These are phyloP conservation scores for Trifolium repens DNA, from an alignment of 306 rosid species.

Conservation along the genomic window DNA sequence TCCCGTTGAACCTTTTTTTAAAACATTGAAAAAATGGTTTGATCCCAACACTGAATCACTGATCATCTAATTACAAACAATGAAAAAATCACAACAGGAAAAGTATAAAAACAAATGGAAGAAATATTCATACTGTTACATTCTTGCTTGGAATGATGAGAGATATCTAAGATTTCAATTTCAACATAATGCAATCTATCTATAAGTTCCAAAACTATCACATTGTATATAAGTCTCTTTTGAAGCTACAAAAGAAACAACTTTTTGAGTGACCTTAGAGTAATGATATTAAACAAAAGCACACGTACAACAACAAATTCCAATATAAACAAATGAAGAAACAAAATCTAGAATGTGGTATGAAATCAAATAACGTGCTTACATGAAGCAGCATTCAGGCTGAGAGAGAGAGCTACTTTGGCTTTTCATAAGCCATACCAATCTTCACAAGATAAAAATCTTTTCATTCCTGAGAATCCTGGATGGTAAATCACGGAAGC, in stretches of 20 bases:
- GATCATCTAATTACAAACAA: slow-evolving; percentile 33
- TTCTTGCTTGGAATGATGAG: neutral
- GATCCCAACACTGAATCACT: slow-evolving; percentile 1
- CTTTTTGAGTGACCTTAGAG: slow-evolving; percentile 47
- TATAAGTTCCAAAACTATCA: slow-evolving; percentile 53
- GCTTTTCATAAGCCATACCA: slow-evolving; percentile 48
- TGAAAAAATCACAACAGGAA: neutral
- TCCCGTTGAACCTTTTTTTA: too few relatives aligned
- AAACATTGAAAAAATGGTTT: too few relatives aligned
- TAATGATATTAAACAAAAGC: slow-evolving; percentile 40
- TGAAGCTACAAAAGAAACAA: slow-evolving; percentile 56
- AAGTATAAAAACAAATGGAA: neutral
- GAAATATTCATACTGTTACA: neutral
- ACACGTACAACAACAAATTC: slow-evolving; percentile 70
- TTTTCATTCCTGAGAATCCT: slow-evolving; percentile 41
- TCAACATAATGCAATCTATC: slow-evolving; percentile 51
- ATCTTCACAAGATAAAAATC: slow-evolving; percentile 48
- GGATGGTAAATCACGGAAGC: slow-evolving; percentile 40
- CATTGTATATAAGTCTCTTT: slow-evolving; percentile 49
- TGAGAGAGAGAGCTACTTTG: slow-evolving; percentile 45
- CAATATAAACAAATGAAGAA: slow-evolving; percentile 74
- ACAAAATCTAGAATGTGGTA: slow-evolving; percentile 69
- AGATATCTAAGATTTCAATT: slow-evolving; percentile 36
- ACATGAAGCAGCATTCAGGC: slow-evolving; percentile 84
- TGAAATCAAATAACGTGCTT: slow-evolving; percentile 77